Percentiles rank a stretch among this genome's conserved stretches.
phyloP scores from a whole-genome alignment of 805 yeast genomes.

The Pichia membranifaciens region DNA sequence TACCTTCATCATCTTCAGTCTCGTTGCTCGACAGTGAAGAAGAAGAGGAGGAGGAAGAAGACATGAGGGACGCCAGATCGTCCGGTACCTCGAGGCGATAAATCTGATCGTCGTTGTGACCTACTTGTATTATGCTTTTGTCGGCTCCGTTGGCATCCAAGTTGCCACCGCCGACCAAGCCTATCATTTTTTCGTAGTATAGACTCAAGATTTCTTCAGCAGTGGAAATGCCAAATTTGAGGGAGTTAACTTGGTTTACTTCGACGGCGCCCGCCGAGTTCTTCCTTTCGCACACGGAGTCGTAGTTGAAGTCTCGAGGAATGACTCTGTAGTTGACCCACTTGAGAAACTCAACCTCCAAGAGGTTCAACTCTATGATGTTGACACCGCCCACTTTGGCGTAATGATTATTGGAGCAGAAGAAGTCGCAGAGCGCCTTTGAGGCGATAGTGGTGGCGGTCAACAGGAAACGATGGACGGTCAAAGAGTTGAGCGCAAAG shows the following conservation, averaged over 20 bases:
- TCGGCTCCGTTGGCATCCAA: background rate
- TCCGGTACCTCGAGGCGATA: conserved; percentile 9
- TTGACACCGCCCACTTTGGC: conserved; percentile 96
- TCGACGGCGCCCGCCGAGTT: conserved; percentile 23
- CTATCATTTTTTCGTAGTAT: conserved; percentile 45
- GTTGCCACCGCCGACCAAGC: conserved; percentile 37
- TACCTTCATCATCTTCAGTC: background rate
- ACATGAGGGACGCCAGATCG: background rate
- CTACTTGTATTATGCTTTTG: conserved; percentile 21
- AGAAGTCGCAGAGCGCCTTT: conserved; percentile 88
- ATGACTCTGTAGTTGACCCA: conserved; percentile 75
- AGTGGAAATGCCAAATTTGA: conserved; percentile 26
- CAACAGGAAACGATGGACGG: conserved; percentile 85
- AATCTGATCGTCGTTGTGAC: conserved; percentile 25
- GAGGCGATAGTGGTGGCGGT: conserved; percentile 90
- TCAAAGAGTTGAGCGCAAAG: conserved; percentile 81
- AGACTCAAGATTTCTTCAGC: conserved; percentile 39
- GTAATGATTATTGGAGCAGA: conserved; percentile 88
- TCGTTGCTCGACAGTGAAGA: background rate
- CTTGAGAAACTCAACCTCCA: conserved; percentile 81
- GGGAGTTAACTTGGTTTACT: conserved; percentile 16
- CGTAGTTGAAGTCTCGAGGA: conserved; percentile 43
- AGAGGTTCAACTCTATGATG: conserved; percentile 70
- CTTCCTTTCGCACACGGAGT: conserved; percentile 23
- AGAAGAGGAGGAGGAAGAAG: conserved; percentile 1